phyloP scores from a whole-genome alignment of 2,329 filamentous ascomycete species.

The Fusarium sp. region DNA sequence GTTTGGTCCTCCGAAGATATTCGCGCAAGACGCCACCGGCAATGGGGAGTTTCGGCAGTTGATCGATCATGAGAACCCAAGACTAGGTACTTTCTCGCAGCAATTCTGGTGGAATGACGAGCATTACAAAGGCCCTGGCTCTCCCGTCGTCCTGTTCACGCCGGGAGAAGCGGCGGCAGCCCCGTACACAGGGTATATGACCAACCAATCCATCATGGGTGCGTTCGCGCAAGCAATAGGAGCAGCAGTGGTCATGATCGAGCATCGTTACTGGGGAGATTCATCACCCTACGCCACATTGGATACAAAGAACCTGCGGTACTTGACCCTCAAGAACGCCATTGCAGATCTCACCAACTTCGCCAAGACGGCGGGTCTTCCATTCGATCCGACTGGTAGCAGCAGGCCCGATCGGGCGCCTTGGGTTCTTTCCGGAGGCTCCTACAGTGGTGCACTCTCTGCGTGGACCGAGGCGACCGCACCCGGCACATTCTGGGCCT shows the following conservation, averaged over 20 bases:
- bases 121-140: conserved; percentile 81
- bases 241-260: conserved; percentile 82
- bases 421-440: conserved; percentile 84
- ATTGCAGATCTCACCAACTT: conserved; percentile 85
- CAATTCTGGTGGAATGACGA: conserved; percentile 86
- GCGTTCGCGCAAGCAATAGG: conserved; percentile 77
- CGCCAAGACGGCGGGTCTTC: conserved; percentile 77
- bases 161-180: conserved; percentile 73
- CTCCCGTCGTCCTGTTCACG: conserved; percentile 80
- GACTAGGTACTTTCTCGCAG: conserved; percentile 74
- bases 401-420: conserved; percentile 76
- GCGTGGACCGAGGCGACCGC: conserved; percentile 81
- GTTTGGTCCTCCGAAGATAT: no score
- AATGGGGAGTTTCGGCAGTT: conserved; percentile 56
- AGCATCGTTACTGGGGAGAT: conserved; percentile 87
- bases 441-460: conserved; percentile 83
- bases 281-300: conserved; percentile 75
- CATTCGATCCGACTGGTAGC: conserved; percentile 75
- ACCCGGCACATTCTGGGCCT: conserved; percentile 81
- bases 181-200: conserved; percentile 73
- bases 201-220: conserved; percentile 79
- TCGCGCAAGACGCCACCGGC: no score
- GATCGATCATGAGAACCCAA: conserved; percentile 71
- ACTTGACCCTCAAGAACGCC: conserved; percentile 84
- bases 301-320: conserved; percentile 77